Evolutionary conservation across 805 yeast species (phyloP), one percentile per base, ranked within the genome.

Genomic region (Dipodascopsis tothii): DNA sequence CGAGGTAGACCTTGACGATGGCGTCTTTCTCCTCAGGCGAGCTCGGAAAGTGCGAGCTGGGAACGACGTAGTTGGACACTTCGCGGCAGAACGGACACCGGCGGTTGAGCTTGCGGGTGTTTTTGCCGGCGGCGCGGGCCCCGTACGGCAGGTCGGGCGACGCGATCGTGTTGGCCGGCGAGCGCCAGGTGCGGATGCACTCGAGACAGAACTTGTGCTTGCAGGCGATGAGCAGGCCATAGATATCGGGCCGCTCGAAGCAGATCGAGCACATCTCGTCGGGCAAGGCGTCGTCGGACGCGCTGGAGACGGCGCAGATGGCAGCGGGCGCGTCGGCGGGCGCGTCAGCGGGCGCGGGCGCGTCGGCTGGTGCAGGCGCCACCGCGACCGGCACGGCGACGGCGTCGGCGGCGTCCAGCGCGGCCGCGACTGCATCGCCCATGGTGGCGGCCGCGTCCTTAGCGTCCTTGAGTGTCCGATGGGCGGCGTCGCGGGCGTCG

Each of bases 81-180:
- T 18, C 19, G n/a, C 51, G 16, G 35, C 51, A 47, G 16, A 47
- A 43, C 22, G 51, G 51, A 25, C 51, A 47, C 19, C 50, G 40
- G 19, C 41, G 39, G 14, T 43, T 35, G 9, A 45, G 34, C 20
- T 37, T 28, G 36, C 6, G 20, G 22, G 17, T 20, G 36, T 16
- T 25, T 19, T 9, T 18, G 14, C 30, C 14, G 9, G 14, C 9
- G 11, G 11, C 30, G 14, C 30, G 9, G 11, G 14, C 30, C 11
- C 14, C 30, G 9, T 9, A 25, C 30, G 30, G 30, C 9, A 9
- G 30, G 14, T 14, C 30, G 14, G 11, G 9, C 9, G 30, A 9
- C 9, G 30, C 9, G 11, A 25, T 9, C 40, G 35, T 18, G 25
- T 40, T 40, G 3, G 33, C 14, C n/a, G 44, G 34, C 6, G 4